Percentiles rank a stretch among this genome's conserved stretches.
phyloP scores from a whole-genome alignment of 1,284 basidiomycete species.

The Rugosomyces carneus region DNA sequence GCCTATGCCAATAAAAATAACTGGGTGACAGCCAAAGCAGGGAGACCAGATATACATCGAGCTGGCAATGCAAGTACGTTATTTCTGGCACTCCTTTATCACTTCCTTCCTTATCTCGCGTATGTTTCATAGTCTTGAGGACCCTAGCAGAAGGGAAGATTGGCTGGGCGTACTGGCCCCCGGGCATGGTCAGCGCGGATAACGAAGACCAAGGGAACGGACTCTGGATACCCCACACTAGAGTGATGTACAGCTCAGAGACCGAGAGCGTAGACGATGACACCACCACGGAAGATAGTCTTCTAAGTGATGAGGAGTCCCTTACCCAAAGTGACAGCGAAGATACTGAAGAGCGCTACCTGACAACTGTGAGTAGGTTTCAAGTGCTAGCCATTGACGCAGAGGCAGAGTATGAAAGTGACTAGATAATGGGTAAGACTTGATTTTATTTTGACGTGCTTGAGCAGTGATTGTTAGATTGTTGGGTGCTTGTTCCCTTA shows the following conservation, averaged over 20 bases:
- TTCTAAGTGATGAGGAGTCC: conserved; percentile 20
- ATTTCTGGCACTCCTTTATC: not conserved
- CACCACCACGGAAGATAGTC: not conserved
- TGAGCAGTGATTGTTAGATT: no score
- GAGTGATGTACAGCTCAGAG: conserved; percentile 22
- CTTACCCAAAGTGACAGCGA: conserved; percentile 21
- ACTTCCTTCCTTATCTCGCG: conserved; percentile 10
- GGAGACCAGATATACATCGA: conserved; percentile 80
- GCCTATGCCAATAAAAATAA: conserved; percentile 73
- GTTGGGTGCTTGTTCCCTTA: no score
- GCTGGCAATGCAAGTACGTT: conserved; percentile 83
- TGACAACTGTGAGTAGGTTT: conserved; percentile 23
- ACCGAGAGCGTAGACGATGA: conserved; percentile 22
- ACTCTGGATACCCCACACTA: conserved; percentile 50
- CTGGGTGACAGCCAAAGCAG: conserved; percentile 86
- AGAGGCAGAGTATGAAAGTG: conserved; percentile 17
- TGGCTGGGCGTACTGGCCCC: conserved; percentile 84
- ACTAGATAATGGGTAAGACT: not conserved
- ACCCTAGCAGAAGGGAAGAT: conserved; percentile 74
- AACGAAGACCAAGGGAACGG: conserved; percentile 33
- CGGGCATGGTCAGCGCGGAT: conserved; percentile 30
- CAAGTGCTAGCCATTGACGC: conserved; percentile 28
- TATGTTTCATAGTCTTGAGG: conserved; percentile 56
- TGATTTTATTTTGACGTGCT: no score
- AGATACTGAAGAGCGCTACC: conserved; percentile 12